Evolutionary conservation across 306 rosid genomes (phyloP), one percentile per base, ranked within the genome.

Genomic region (Trifolium pratense): DNA sequence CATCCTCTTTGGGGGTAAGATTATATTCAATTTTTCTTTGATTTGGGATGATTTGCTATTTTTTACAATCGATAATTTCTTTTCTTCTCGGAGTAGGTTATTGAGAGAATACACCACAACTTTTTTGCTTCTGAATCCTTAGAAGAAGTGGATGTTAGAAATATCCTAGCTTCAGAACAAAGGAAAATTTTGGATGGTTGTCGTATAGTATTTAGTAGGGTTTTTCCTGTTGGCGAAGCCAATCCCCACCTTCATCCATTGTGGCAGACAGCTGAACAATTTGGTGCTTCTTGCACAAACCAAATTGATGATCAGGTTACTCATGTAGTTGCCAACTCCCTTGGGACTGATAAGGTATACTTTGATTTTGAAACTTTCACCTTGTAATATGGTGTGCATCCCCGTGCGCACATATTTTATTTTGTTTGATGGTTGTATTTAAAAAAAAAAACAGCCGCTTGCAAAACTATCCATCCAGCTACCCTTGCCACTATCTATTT

Each of bases 201-300:
- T 73, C 87, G 96, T 16, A 84, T 95, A 83, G 89, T 95, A 55
- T 95, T 95, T 80, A 95, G 99, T 80, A 87, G 99, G 89, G 91
- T 95, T 64, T 83, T 91, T 85, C 99, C 99, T 1, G 93, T 88
- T 67, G 91, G 91, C 18, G 96, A 90, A 79, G 87, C 83, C 70
- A 94, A 94, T 66, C 97, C 99, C 75, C 99, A 90, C 84, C 86
- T 90, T 31, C 97, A 95, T 76, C 97, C 95, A 2, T 29, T 91
- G 80, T 95, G 99, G 99, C 96, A 91, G 83, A 88, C 93, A 77
- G 99, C 99, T 17, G 96, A 95, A 72, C 97, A 95, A 79, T 95
- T 95, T 71, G 99, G 99, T 69, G 99, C 99, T 48, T 87, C 85
- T 45, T 95, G 99, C 83, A 83, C 88, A 37, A 91, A 80, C 83